A percentile compares a stretch with the other conserved stretches of the same genome.
Evolutionary conservation across 352 stramenopile genomes (phyloP).

Genomic region (Pythium pectinolyticum): DNA sequence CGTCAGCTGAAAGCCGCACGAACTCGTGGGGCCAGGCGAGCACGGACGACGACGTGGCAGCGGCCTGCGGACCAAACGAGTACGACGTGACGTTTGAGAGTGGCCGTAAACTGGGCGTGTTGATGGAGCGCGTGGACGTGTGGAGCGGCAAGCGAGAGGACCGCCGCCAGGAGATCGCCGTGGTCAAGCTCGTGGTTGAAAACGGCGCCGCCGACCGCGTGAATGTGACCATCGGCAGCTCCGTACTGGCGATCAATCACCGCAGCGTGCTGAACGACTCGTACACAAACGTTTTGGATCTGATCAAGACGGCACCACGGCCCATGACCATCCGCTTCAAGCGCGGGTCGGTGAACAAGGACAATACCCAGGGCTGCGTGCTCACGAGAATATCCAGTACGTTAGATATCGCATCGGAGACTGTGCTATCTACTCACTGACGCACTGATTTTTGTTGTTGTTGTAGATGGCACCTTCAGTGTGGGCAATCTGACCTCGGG

Average conservation of each 20-base stretch:
- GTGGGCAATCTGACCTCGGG: slow-evolving; percentile 77
- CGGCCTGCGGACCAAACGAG: slow-evolving; percentile 49
- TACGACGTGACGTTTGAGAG: slow-evolving; percentile 80
- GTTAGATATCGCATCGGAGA: not conserved
- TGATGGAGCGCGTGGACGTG: slow-evolving; percentile 79
- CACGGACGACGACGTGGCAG: slow-evolving; percentile 17
- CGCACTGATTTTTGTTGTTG: slow-evolving; percentile 19
- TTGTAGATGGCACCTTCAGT: slow-evolving; percentile 77
- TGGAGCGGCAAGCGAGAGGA: slow-evolving; percentile 53
- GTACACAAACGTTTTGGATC: slow-evolving; percentile 66
- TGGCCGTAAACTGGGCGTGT: slow-evolving; percentile 73
- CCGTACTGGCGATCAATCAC: slow-evolving; percentile 72
- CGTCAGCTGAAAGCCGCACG: slow-evolving; percentile 8
- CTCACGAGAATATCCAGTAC: slow-evolving; percentile 83
- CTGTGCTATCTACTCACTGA: slow-evolving; percentile 11
- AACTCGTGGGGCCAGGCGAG: slow-evolving; percentile 20
- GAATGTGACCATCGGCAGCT: slow-evolving; percentile 63
- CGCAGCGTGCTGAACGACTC: slow-evolving; percentile 53
- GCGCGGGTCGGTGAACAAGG: slow-evolving; percentile 59
- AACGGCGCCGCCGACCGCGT: slow-evolving; percentile 72
- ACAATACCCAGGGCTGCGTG: slow-evolving; percentile 65
- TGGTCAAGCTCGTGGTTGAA: slow-evolving; percentile 83
- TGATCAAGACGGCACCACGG: slow-evolving; percentile 77
- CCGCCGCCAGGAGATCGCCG: slow-evolving; percentile 56
- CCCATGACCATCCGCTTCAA: slow-evolving; percentile 77